These are phyloP conservation scores for Wickerhamomyces silvicola DNA, from an alignment of 805 yeast species.

Conservation along the genomic window DNA sequence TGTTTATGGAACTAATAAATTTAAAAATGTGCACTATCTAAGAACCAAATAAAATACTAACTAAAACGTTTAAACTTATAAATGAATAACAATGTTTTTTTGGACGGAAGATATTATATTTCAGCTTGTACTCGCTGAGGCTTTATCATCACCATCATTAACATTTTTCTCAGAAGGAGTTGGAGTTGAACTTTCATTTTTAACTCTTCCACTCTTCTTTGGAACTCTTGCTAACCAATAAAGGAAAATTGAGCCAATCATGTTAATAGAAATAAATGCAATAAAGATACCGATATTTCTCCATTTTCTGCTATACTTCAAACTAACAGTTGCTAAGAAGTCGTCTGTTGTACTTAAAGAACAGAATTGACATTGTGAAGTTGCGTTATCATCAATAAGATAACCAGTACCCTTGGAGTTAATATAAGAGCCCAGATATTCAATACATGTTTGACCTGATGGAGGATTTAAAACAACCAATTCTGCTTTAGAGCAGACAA, in stretches of 20 bases:
- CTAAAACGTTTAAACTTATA: too few relatives aligned
- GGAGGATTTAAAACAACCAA: constrained; percentile 45
- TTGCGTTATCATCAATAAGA: constrained; percentile 19
- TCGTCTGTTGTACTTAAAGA: constrained; percentile 48
- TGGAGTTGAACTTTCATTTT: constrained; percentile 15
- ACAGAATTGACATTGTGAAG: constrained; percentile 58
- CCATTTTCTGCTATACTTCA: constrained; percentile 48
- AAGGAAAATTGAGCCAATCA: constrained; percentile 34
- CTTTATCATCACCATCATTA: too few relatives aligned
- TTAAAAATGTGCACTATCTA: too few relatives aligned
- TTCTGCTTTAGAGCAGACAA: constrained; percentile 44
- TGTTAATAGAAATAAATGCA: constrained; percentile 36
- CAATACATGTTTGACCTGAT: constrained; percentile 49
- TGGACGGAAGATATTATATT: too few relatives aligned
- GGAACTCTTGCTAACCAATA: constrained; percentile 71
- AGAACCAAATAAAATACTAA: too few relatives aligned
- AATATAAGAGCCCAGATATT: constrained; percentile 38
- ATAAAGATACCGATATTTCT: constrained; percentile 56
- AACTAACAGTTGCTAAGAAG: constrained; percentile 41
- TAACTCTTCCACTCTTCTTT: constrained; percentile 39
- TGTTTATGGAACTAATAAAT: too few relatives aligned
- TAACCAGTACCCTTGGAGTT: constrained; percentile 23
- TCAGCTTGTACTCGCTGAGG: too few relatives aligned
- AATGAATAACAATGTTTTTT: too few relatives aligned
- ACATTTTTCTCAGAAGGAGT: too few relatives aligned